Conservation (phyloP, 306 rosid genomes). For the Quercus mongolica region DNA sequence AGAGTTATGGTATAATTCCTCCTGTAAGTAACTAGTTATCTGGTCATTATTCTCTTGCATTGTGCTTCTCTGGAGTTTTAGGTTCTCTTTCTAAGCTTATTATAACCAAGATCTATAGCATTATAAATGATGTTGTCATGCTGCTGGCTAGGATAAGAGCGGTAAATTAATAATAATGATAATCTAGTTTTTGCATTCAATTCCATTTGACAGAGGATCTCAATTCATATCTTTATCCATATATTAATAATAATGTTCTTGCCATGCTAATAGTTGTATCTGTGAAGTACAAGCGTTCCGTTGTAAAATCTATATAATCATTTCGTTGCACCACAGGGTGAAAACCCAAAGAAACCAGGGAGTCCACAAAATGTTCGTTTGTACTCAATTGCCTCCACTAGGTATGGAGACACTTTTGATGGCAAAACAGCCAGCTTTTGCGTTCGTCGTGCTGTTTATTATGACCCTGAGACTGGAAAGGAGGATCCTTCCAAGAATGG, state of each 20-base stretch:
- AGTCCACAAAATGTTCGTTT: slow-evolving; percentile 81
- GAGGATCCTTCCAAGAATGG: slow-evolving; percentile 91
- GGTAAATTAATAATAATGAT: neutral
- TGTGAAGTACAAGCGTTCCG: neutral
- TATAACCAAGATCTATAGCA: neutral
- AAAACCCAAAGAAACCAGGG: slow-evolving; percentile 94
- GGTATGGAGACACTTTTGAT: slow-evolving; percentile 90
- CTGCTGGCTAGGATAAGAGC: neutral
- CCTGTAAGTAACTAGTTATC: slow-evolving; percentile 55
- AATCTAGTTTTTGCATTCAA: neutral
- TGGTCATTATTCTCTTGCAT: neutral
- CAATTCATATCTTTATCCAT: neutral
- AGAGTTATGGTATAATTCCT: slow-evolving; percentile 94
- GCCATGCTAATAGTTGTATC: neutral
- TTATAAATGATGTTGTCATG: neutral
- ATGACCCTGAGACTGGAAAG: slow-evolving; percentile 87
- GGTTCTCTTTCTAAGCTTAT: neutral
- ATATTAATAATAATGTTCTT: neutral
- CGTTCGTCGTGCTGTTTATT: slow-evolving; percentile 93
- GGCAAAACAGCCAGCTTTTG: slow-evolving; percentile 96
- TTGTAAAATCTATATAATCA: neutral
- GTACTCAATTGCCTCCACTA: slow-evolving; percentile 91
- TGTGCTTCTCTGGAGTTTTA: neutral
- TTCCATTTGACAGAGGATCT: neutral
- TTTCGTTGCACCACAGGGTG: slow-evolving; percentile 63